Evolutionary conservation across 257 asterid species (phyloP).

Genomic region (Capsicum chinense): DNA sequence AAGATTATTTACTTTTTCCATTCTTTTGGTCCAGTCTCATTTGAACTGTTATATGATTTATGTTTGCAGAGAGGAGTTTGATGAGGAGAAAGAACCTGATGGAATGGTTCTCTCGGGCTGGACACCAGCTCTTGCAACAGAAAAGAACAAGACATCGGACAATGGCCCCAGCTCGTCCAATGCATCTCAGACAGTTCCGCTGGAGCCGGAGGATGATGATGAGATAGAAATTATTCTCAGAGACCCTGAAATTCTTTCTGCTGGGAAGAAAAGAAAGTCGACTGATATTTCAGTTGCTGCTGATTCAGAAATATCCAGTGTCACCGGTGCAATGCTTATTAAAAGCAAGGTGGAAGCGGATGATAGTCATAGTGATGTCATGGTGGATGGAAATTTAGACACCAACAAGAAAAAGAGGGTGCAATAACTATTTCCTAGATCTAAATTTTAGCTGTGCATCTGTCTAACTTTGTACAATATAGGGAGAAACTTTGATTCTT

Average conservation of each 20-base stretch:
- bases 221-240: slow-evolving; percentile 55
- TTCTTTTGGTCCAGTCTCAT: not conserved
- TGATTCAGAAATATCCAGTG: slow-evolving; percentile 34
- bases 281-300: slow-evolving; percentile 39
- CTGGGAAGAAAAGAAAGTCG: slow-evolving; percentile 73
- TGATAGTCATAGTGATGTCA: slow-evolving; percentile 42
- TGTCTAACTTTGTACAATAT: slow-evolving; percentile 51
- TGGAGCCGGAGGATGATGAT: slow-evolving; percentile 56
- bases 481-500: slow-evolving; percentile 52
- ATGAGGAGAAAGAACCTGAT: slow-evolving; percentile 95
- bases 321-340: slow-evolving; percentile 37
- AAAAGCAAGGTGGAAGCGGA: slow-evolving; percentile 51
- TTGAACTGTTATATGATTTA: slow-evolving; percentile 26
- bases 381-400: slow-evolving; percentile 49
- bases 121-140: slow-evolving; percentile 58
- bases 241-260: slow-evolving; percentile 26
- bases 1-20: not conserved
- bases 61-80: slow-evolving; percentile 79
- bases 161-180: slow-evolving; percentile 74
- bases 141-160: slow-evolving; percentile 54
- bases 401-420: slow-evolving; percentile 56
- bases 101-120: slow-evolving; percentile 88
- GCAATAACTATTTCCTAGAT: slow-evolving; percentile 37
- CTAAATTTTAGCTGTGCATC: slow-evolving; percentile 35
- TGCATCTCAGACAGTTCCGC: slow-evolving; percentile 47